Percentiles rank a stretch among this genome's conserved stretches.
phyloP scores from a whole-genome alignment of 176 grass and related monocot species.

The Bothriochloa decipiens region DNA sequence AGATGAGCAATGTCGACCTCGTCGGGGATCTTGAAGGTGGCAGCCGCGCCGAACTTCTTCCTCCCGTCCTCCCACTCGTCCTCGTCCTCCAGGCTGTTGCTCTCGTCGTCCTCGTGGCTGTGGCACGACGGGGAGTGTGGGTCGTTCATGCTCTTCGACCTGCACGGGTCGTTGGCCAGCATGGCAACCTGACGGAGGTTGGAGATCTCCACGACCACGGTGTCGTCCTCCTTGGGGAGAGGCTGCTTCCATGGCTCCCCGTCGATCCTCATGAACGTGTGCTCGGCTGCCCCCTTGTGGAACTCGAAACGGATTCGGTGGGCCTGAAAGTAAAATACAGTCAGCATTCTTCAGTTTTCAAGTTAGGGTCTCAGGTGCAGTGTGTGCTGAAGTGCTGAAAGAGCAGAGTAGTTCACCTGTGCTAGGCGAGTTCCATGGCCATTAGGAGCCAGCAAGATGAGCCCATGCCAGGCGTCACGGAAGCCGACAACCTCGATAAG shows the following conservation, averaged over 20 bases:
- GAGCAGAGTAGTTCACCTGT: conserved; percentile 50
- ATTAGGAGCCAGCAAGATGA: conserved; percentile 82
- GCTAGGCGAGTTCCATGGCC: conserved; percentile 95
- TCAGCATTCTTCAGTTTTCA: not conserved
- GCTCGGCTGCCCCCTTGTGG: conserved; percentile 67
- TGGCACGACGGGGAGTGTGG: conserved; percentile 42
- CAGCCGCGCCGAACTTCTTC: conserved; percentile 76
- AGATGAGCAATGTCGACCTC: conserved; percentile 62
- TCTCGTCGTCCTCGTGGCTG: conserved; percentile 24
- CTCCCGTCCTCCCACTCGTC: conserved; percentile 71
- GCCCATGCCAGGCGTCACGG: conserved; percentile 92
- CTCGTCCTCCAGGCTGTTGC: conserved; percentile 51
- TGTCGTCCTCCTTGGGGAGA: conserved; percentile 74
- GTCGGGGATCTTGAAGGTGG: conserved; percentile 75
- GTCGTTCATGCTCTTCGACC: conserved; percentile 62
- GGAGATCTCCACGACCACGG: conserved; percentile 80
- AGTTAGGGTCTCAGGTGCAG: not conserved
- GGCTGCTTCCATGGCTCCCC: conserved; percentile 99
- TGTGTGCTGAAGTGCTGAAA: not conserved
- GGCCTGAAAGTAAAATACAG: conserved; percentile 42
- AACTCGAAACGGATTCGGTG: conserved; percentile 80
- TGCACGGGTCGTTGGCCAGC: conserved; percentile 65
- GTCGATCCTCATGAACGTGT: conserved; percentile 93
- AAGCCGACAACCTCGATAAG: conserved; percentile 89
- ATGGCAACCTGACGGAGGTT: conserved; percentile 79